Base-by-base conservation (phyloP, 1,139 yeast genomes). In the Ashbya aceris region DNA sequence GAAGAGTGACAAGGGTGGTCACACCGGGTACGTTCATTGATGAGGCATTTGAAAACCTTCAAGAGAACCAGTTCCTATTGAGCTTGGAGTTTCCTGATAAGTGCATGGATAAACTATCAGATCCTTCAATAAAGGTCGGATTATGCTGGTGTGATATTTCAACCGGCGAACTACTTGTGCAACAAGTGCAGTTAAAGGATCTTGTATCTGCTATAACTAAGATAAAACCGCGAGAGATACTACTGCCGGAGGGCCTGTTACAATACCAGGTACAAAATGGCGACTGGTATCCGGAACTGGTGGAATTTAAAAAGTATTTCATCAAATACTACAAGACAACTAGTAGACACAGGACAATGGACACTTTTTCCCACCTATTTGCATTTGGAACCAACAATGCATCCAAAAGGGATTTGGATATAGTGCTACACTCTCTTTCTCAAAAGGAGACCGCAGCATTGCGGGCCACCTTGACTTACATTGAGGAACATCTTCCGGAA, bases 11-110 rank as follows among this genome's bases (percentile, higher is more conserved):
- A 4, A 69, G 97, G 37, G 77, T 89, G 7, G 76, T 91, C 1
- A 82, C 96, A 0, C 96, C 97, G 0, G 98, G 99, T 1, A 91
- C 97, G 0, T 72, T 91, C 40, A 74, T 89, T 9, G 96, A 86
- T 53, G 97, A 91, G 53, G 77, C 84, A 1, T 82, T 89, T 49
- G 67, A 91, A 52, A 83, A 87, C 54, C 77, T 76, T 46, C 76
- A 76, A 48, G 73, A 74, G 40, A 83, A 83, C 51, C 86, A 87
- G 54, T 87, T 71, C 56, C 65, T 89, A 30, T 67, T 83, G 33
- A 74, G 87, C 3, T 67, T 89, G 9, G 71, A 75, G 5, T 68
- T 83, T 38, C 83, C 86, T 0, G 68, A 70, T 10, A 68, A 66
- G 44, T 62, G 70, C 38, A 62, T 70, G 36, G 58, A 60, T 30